phyloP scores from a whole-genome alignment of 208 protist genomes.

The Trypanosoma boissoni region DNA sequence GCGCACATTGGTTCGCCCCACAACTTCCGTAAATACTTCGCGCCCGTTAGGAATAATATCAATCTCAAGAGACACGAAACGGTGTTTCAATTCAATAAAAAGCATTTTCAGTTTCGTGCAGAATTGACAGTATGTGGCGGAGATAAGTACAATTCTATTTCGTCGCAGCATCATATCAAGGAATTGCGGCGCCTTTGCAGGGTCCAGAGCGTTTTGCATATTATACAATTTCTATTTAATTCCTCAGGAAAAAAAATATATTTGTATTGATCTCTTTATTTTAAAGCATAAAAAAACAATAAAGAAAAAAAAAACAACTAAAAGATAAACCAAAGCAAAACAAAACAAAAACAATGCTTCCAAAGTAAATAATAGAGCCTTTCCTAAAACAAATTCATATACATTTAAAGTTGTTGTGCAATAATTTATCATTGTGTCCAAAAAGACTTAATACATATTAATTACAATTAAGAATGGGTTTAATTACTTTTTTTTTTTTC shows the following conservation, averaged over 20 bases:
- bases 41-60: slow-evolving; percentile 87
- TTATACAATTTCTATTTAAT: background rate
- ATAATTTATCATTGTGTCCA: no score
- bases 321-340: background rate
- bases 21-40: slow-evolving; percentile 78
- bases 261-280: background rate
- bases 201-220: slow-evolving; percentile 48
- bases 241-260: background rate
- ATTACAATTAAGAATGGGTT: no score
- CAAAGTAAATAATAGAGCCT: no score
- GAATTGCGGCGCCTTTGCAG: slow-evolving; percentile 70
- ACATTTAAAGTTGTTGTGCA: no score
- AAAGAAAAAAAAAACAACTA: slow-evolving; percentile 1
- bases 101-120: slow-evolving; percentile 80
- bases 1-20: slow-evolving; percentile 60
- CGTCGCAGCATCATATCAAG: slow-evolving; percentile 72
- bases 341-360: background rate
- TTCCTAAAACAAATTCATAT: no score
- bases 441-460: no score
- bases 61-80: slow-evolving; percentile 85
- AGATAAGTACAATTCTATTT: slow-evolving; percentile 81
- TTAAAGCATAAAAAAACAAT: slow-evolving; percentile 1
- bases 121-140: slow-evolving; percentile 88
- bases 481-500: no score
- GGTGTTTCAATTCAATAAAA: slow-evolving; percentile 77